Base-by-base conservation (phyloP, 2,329 filamentous ascomycete genomes). In the Graphilbum sp. region DNA sequence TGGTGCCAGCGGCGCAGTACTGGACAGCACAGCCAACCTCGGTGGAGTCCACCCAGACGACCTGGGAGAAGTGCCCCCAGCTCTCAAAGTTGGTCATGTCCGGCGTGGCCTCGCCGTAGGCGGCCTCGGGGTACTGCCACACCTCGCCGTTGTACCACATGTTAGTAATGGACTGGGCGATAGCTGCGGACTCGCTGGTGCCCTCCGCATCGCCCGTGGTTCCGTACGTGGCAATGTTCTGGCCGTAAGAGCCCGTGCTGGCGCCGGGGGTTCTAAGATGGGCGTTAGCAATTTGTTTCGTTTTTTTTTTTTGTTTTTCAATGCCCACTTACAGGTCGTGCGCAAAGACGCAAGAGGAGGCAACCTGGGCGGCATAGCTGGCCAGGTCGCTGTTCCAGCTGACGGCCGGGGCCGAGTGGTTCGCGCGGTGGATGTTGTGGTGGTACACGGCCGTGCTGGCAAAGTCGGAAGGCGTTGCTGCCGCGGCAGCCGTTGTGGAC, bases 91-190 rank as follows among this genome's bases (percentile, higher is more conserved):
- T 56, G 54, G 52, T 49, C 66, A 72, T 72, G 50, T 70, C 58
- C 20, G 81, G 79, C 52, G 63, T 66, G 41, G 57, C 52, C 47
- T 64, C 40, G 46, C 75, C 79, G 52, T 79, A 90, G 54, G 59
- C 64, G 38, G 60, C 56, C 23, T 53, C 50, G 41, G 66, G 66
- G 58, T 67, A 76, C 50, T 60, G 60, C 45, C 54, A 53, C 49
- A 80, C 63, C 59, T 94, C 85, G 50, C 71, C 72, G 56, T 90
- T 84, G 71, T 95, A 95, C 84, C 90, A 95, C 61, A 79, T 66
- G 54, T 88, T 71, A 51, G 76, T 83, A 53, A 88, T 76, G 47
- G 79, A 75, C 45, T 69, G 64, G 38, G 74, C 72, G 45, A 83
- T 65, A 34, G 75, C 69, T 43, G 56, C 59, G n/a, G 61, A 54